Evolutionary conservation across 148 eudicot species (phyloP), one percentile per base, ranked within the genome.

Genomic region (Vaccinium macrocarpon): DNA sequence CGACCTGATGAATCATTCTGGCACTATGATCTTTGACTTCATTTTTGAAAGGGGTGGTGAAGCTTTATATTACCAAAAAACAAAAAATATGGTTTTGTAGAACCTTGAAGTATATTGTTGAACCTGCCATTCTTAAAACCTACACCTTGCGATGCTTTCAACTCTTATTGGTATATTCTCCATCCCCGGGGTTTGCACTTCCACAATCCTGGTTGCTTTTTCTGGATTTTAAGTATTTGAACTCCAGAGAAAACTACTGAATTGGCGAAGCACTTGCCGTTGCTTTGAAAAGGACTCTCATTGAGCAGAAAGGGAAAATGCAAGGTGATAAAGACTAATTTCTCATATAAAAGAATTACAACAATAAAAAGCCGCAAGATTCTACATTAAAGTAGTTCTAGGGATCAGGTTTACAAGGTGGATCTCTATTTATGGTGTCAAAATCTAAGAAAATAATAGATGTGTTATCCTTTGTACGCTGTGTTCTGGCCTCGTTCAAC

Each of bases 381-480:
- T 53, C 53, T 82, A 82, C 82, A 55, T 38, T 56, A 78, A 51
- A 5, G 84, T 87, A 84, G 78, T 56, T 74, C 92, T 89, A 91
- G 70, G 90, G 80, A 81, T 89, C 92, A 82, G 82, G 87, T 91
- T 85, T 91, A 92, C 93, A 88, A 27, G 87, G 88, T 52, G 72
- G n/a, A 84, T 72, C 89, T 87, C 90, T 89, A 73, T 85, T 78
- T 82, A 84, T 88, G 53, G 29, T 86, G 74, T 91, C 94, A 83
- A 95, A 95, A 89, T 97, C 98, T 87, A 97, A 88, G 86, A 89
- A 95, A 86, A 97, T 89, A 84, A 97, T 81, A 49, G 99, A 94
- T 35, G 98, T 97, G 80, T 97, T 97, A 83, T 97, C 99, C 90
- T 95, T 97, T n/a, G 99, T 97, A 82, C 98, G 95, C 86, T 87